Evolutionary conservation across 768 basidiomycete species (phyloP), one percentile per base, ranked within the genome.

Genomic region (Macrolepiota fuliginosa): DNA sequence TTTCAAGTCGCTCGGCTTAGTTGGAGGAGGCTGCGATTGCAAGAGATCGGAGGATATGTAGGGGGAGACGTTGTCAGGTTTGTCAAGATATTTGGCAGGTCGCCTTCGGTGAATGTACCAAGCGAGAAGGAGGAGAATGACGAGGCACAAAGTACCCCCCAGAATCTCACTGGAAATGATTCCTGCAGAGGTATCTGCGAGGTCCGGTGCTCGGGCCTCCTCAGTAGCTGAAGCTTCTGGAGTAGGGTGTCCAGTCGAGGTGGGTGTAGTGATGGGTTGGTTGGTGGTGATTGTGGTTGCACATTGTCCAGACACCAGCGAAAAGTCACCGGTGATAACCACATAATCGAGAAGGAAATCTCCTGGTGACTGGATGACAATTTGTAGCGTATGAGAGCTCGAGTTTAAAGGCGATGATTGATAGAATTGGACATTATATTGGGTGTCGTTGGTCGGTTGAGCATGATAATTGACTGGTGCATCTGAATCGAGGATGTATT

Each of bases 351-450:
- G 40, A 37, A 37, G 42, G 22, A 37, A 56, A 42, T 29, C 17
- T n/a, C 54, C 54, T 13, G 9, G 0, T 0, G 54, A 56, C 25
- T 56, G 54, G 29, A 56, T 35, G 11, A 27, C 54, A 7, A 56
- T 56, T 13, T 56, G 19, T n/a, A 56, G 40, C 7, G 15, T 56
- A 17, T 56, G 54, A 2, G 25, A 9, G 24, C 40, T 37, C 25
- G 24, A 6, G 25, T 19, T 29, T 24, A 56, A 32, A 29, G 4
- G 2, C 4, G 37, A 24, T n/a, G 54, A 46, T 36, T 29, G 37
- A 25, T 56, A 56, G 39, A 56, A 56, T n/a, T 22, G n/a, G 27
- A 56, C 54, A 15, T 35, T 56, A n/a, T 27, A 56, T 24, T 56
- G 54, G 12, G 24, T 56, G 24, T 56, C 39, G 13, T 56, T 45